phyloP scores from a whole-genome alignment of 768 basidiomycete species.

The Crepidotus variabilis region DNA sequence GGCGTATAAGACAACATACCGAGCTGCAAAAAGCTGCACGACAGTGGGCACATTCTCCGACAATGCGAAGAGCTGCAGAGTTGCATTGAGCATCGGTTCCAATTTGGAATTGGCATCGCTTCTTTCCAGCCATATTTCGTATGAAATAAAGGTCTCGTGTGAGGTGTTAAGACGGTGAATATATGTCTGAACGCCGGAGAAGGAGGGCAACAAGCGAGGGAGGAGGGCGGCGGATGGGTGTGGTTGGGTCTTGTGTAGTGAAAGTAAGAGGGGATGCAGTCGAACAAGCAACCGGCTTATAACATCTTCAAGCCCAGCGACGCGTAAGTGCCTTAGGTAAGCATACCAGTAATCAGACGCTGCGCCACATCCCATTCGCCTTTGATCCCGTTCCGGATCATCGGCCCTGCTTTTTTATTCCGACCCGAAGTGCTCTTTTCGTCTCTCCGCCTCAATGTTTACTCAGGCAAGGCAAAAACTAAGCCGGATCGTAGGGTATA shows the following conservation, averaged over 20 bases:
- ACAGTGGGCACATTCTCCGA: constrained; percentile 84
- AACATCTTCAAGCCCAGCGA: constrained; percentile 16
- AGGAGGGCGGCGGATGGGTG: neutral
- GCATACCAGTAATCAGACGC: neutral
- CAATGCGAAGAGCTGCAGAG: constrained; percentile 77
- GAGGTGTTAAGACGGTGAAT: constrained; percentile 12
- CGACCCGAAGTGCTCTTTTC: neutral
- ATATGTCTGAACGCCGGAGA: neutral
- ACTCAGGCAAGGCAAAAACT: neutral
- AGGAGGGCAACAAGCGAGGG: neutral
- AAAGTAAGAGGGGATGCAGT: neutral
- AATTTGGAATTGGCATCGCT: constrained; percentile 73
- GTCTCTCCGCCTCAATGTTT: neutral
- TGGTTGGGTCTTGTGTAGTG: neutral
- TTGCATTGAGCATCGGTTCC: constrained; percentile 58
- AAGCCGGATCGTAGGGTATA: neutral
- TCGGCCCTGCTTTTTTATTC: neutral
- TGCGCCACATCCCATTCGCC: constrained; percentile 10
- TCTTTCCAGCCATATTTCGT: constrained; percentile 71
- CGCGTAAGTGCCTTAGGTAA: constrained; percentile 28
- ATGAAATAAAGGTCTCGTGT: constrained; percentile 2
- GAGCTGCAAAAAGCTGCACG: constrained; percentile 71
- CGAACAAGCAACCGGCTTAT: neutral
- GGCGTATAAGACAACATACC: constrained; percentile 39
- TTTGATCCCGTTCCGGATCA: constrained; percentile 14